phyloP scores from a whole-genome alignment of 1,284 basidiomycete genomes.

The Ceraceosorus guamensis region DNA sequence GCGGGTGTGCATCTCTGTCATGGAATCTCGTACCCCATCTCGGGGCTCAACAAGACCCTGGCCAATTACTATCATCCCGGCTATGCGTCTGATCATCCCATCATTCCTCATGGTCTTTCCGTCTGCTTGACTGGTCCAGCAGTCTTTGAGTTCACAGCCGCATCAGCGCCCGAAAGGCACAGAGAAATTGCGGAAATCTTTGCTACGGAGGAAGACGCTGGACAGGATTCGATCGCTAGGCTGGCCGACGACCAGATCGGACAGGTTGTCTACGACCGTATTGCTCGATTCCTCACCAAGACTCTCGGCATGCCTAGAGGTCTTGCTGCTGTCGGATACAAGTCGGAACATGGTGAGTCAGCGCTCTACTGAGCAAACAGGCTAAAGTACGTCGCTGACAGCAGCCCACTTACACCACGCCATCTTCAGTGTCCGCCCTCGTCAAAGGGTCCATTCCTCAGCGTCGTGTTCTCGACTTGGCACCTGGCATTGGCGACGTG shows the following conservation, averaged over 20 bases:
- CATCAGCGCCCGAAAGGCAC: slow-evolving; percentile 74
- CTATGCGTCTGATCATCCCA: slow-evolving; percentile 67
- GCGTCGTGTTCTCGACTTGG: slow-evolving; percentile 63
- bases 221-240: slow-evolving; percentile 49
- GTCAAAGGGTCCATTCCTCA: slow-evolving; percentile 84
- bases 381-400: not conserved
- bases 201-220: slow-evolving; percentile 50
- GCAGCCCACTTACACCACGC: not conserved
- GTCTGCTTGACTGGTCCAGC: slow-evolving; percentile 27
- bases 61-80: slow-evolving; percentile 55
- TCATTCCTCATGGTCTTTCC: slow-evolving; percentile 66
- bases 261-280: slow-evolving; percentile 73
- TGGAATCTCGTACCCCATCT: slow-evolving; percentile 37
- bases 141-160: slow-evolving; percentile 42
- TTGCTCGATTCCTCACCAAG: slow-evolving; percentile 78
- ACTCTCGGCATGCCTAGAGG: slow-evolving; percentile 76
- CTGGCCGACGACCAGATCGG: slow-evolving; percentile 79
- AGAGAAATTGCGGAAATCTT: slow-evolving; percentile 82
- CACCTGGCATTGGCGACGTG: slow-evolving; percentile 53
- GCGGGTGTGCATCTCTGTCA: slow-evolving; percentile 57
- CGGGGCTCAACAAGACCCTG: slow-evolving; percentile 70
- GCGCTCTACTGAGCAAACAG: not conserved
- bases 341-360: slow-evolving; percentile 23
- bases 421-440: slow-evolving; percentile 51
- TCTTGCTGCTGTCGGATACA: slow-evolving; percentile 76